Evolutionary conservation across 75 land plant genomes (phyloP).

Genomic region (Adiantum capillusveneris): DNA sequence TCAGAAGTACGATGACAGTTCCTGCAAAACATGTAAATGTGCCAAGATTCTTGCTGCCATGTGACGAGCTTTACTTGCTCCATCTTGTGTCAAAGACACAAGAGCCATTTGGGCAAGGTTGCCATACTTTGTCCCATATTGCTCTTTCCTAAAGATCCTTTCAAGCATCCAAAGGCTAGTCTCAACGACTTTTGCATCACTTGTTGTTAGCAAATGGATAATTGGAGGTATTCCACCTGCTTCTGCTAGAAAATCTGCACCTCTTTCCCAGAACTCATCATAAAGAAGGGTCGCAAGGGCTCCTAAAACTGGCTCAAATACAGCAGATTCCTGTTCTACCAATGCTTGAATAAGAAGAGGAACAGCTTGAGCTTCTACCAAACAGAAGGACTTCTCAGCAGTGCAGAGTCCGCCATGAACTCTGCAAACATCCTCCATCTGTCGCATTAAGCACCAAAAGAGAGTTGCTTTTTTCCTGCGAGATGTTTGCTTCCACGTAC

Average conservation of each 20-base stretch:
- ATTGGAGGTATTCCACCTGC: constrained; percentile 42
- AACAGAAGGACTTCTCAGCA: constrained; percentile 43
- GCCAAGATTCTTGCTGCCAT: constrained; percentile 54
- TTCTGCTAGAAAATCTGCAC: constrained; percentile 40
- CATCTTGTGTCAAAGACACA: constrained; percentile 51
- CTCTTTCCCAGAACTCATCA: constrained; percentile 40
- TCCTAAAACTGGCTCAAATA: constrained; percentile 36
- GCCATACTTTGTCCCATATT: constrained; percentile 40
- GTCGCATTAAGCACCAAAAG: constrained; percentile 27
- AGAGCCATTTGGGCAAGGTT: constrained; percentile 51
- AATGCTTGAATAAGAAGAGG: constrained; percentile 41
- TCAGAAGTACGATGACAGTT: constrained; percentile 60
- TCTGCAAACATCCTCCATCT: constrained; percentile 27
- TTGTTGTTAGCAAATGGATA: constrained; percentile 34
- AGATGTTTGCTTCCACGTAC: constrained; percentile 7
- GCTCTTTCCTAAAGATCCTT: constrained; percentile 47
- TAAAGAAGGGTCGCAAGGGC: constrained; percentile 47
- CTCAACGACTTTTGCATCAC: constrained; percentile 32
- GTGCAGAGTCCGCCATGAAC: constrained; percentile 50
- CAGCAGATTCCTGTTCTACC: constrained; percentile 31
- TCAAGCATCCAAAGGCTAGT: constrained; percentile 42
- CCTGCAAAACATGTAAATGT: constrained; percentile 54
- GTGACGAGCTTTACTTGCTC: constrained; percentile 32
- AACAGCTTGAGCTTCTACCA: constrained; percentile 54
- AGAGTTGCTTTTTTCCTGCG: background rate